Evolutionary conservation across 2,329 filamentous ascomycete species (phyloP), one percentile per base, ranked within the genome.

Genomic region (Stagonosporopsis chrysanthemi): DNA sequence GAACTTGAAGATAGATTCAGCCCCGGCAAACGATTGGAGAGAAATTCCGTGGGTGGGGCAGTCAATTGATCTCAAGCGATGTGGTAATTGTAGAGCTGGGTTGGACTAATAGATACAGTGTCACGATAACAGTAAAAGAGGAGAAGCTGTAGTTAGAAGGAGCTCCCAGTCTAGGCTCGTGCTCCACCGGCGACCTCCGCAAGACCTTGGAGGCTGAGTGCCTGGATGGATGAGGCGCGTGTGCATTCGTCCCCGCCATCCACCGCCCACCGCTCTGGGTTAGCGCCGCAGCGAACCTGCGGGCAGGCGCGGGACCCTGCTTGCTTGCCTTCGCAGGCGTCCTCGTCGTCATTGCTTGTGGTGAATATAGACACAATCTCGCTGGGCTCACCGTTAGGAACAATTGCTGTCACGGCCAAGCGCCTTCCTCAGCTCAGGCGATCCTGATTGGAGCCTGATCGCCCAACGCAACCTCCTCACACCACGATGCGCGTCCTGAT

Each of bases 101-200:
- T 41, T 50, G 29, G 50, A 60, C 50, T 47, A 62, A 61, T 52
- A 61, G 56, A 62, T 58, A 58, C 38, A 55, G 56, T 17, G 36
- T 56, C 41, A 44, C 64, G 67, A 67, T 63, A 67, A 61, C 52
- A 56, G 42, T 39, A 42, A 64, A 43, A 63, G 54, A 63, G 61
- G 58, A 63, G 58, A 52, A 56, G 53, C 53, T 57, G 61, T 50
- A 58, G 56, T 45, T 50, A 41, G 60, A 56, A 52, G 52, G 53
- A 58, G 58, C 53, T 66, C 47, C 39, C 56, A 57, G 58, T 59
- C 64, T 61, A 68, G 67, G 65, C 72, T 73, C 68, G 69, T 74
- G 70, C 71, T 46, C 68, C 26, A 64, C 66, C 71, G 70, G 72
- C 67, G 69, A 69, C 50, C 64, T 72, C 68, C 70, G 66, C 63